These are phyloP conservation scores for Mycotypha africana DNA, from an alignment of 371 early-diverging fungal species.

Conservation along the genomic window DNA sequence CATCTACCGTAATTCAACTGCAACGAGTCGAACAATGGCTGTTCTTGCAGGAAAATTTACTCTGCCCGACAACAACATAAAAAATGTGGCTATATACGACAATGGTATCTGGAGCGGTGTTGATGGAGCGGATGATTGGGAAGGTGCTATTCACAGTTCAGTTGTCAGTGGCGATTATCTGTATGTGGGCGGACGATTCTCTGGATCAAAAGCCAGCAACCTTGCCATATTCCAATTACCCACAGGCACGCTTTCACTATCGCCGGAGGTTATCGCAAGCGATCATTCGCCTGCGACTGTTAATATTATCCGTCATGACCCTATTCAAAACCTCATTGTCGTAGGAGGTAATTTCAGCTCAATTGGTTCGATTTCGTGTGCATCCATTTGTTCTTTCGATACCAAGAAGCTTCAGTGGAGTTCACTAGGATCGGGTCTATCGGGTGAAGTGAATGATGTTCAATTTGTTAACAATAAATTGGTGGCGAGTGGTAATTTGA, in stretches of 20 bases:
- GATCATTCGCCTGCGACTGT: constrained; percentile 31
- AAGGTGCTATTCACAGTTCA: constrained; percentile 28
- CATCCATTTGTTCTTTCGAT: constrained; percentile 37
- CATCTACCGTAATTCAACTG: too few relatives aligned
- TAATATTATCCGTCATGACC: constrained; percentile 34
- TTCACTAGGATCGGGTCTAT: constrained; percentile 30
- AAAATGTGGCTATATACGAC: constrained; percentile 38
- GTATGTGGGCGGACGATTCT: constrained; percentile 49
- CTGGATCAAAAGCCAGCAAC: constrained; percentile 8
- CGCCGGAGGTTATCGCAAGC: constrained; percentile 17
- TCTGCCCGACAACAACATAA: constrained; percentile 17
- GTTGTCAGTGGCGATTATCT: constrained; percentile 31
- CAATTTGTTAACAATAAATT: constrained; percentile 41
- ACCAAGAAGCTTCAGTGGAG: constrained; percentile 33
- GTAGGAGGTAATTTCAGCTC: constrained; percentile 55
- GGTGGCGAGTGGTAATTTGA: constrained; percentile 46
- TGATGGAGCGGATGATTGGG: constrained; percentile 25
- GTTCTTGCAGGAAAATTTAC: constrained; percentile 42
- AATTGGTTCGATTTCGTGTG: constrained; percentile 42
- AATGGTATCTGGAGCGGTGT: constrained; percentile 39
- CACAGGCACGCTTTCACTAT: constrained; percentile 5
- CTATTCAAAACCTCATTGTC: constrained; percentile 21
- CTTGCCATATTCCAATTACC: constrained; percentile 31
- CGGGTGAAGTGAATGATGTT: constrained; percentile 44
- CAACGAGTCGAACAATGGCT: constrained; percentile 4